These are phyloP conservation scores for Boletellus deceptivus DNA, from an alignment of 1,284 basidiomycete species.

Conservation along the genomic window DNA sequence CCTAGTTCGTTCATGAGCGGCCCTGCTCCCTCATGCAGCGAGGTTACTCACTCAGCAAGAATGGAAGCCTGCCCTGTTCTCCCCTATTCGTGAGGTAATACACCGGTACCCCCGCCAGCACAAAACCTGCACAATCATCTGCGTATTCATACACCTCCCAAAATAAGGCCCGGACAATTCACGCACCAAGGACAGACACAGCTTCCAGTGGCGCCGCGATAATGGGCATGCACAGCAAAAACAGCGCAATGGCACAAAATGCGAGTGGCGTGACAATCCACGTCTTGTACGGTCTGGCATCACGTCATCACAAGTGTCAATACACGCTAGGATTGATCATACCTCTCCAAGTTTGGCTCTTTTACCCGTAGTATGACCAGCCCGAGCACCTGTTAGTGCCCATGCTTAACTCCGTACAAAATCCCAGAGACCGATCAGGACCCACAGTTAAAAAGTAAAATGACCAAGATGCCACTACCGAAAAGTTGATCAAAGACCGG, in stretches of 20 bases:
- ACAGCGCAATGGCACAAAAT: conserved; percentile 91
- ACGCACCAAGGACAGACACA: conserved; percentile 77
- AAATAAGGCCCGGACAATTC: not conserved
- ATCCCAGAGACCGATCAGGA: conserved; percentile 9
- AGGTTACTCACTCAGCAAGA: conserved; percentile 45
- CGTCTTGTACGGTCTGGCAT: conserved; percentile 79
- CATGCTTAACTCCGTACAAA: not conserved
- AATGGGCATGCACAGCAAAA: conserved; percentile 92
- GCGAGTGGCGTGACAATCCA: conserved; percentile 89
- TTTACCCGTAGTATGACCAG: conserved; percentile 86
- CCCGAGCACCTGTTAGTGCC: conserved; percentile 66
- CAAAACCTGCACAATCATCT: conserved; percentile 48
- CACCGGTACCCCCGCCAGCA: conserved; percentile 76
- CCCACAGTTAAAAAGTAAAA: conserved; percentile 87
- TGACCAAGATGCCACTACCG: conserved; percentile 85
- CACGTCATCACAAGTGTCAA: not conserved
- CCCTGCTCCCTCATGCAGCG: not conserved
- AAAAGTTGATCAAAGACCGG: conserved; percentile 82
- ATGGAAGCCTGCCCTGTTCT: conserved; percentile 43
- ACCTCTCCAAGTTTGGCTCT: conserved; percentile 87
- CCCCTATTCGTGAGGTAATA: conserved; percentile 76
- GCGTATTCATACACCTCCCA: not conserved
- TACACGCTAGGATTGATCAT: conserved; percentile 9
- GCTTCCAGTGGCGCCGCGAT: conserved; percentile 92
- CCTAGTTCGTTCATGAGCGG: conserved; percentile 30